A percentile compares a stretch with the other conserved stretches of the same genome.
These are phyloP conservation scores for Angophora floribunda DNA, from an alignment of 345 rosid species.

Conservation along the genomic window DNA sequence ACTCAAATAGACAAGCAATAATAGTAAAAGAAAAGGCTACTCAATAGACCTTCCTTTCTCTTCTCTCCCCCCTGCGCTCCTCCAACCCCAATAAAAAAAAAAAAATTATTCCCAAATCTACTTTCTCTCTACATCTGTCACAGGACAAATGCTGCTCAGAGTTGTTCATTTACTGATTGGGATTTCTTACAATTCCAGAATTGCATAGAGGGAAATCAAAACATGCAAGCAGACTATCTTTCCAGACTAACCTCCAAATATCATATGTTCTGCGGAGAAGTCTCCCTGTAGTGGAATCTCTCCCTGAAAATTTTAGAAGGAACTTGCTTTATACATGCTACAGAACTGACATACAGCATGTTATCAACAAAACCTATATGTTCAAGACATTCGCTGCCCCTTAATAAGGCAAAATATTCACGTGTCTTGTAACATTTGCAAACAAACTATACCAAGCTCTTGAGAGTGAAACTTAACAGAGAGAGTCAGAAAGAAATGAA, in stretches of 20 bases:
- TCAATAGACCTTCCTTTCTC: neutral
- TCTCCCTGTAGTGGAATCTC: conserved; percentile 95
- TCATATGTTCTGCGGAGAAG: conserved; percentile 94
- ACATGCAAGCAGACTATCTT: neutral
- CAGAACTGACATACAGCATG: neutral
- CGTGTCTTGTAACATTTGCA: neutral
- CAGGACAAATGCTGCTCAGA: neutral
- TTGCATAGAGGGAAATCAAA: neutral
- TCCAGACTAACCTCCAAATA: conserved; percentile 65
- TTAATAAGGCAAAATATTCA: neutral
- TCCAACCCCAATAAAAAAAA: neutral
- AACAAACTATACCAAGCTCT: neutral
- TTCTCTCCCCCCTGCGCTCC: accelerated
- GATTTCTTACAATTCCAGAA: neutral
- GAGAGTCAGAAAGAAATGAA: neutral
- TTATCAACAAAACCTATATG: neutral
- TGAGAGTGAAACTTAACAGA: neutral
- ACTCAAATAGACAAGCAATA: neutral
- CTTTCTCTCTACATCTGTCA: neutral
- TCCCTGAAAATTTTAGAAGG: conserved; percentile 43
- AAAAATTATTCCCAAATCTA: neutral
- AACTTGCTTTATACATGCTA: neutral
- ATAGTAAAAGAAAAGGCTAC: neutral
- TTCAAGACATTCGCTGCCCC: neutral
- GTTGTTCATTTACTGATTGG: neutral